A percentile compares a stretch with the other conserved stretches of the same genome.
phyloP scores from a whole-genome alignment of 2,329 filamentous ascomycete species.

The Fusarium pseudoanthophilum region DNA sequence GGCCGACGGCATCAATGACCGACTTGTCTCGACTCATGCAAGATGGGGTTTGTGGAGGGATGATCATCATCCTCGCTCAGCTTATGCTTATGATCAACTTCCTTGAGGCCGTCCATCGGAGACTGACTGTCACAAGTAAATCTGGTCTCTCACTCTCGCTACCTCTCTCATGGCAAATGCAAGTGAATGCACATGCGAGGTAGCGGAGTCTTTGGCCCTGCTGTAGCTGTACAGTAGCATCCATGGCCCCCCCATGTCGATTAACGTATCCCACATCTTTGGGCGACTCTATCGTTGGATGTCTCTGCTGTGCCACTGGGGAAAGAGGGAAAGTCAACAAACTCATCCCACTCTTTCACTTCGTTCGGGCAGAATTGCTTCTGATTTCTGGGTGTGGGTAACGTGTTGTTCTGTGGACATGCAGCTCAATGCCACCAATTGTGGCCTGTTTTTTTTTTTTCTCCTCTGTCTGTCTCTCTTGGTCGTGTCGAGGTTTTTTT shows the following conservation, averaged over 20 bases:
- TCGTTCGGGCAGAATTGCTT: slow-evolving; percentile 11
- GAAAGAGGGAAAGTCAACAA: not conserved
- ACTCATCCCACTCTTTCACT: slow-evolving; percentile 14
- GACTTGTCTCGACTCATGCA: slow-evolving; percentile 21
- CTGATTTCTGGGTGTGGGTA: slow-evolving; percentile 20
- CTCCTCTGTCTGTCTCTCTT: not conserved
- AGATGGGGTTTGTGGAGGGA: slow-evolving; percentile 14
- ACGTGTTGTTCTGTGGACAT: slow-evolving; percentile 26
- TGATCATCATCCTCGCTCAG: not conserved
- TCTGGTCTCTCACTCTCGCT: not conserved
- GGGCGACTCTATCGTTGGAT: not conserved
- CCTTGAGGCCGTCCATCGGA: slow-evolving; percentile 3
- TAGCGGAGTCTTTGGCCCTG: slow-evolving; percentile 28
- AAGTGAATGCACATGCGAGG: slow-evolving; percentile 31
- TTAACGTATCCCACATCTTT: slow-evolving; percentile 11
- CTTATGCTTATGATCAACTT: not conserved
- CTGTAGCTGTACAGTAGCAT: not conserved
- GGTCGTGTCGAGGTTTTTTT: slow-evolving; percentile 21
- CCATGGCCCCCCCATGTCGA: slow-evolving; percentile 12
- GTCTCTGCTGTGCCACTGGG: slow-evolving; percentile 19
- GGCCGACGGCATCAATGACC: slow-evolving; percentile 20
- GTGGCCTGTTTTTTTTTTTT: slow-evolving; percentile 33
- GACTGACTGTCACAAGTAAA: slow-evolving; percentile 26
- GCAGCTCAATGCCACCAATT: slow-evolving; percentile 14
- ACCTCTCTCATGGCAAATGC: slow-evolving; percentile 17